These are phyloP conservation scores for Primulina huaijiensis DNA, from an alignment of 257 asterid genomes.

Conservation along the genomic window DNA sequence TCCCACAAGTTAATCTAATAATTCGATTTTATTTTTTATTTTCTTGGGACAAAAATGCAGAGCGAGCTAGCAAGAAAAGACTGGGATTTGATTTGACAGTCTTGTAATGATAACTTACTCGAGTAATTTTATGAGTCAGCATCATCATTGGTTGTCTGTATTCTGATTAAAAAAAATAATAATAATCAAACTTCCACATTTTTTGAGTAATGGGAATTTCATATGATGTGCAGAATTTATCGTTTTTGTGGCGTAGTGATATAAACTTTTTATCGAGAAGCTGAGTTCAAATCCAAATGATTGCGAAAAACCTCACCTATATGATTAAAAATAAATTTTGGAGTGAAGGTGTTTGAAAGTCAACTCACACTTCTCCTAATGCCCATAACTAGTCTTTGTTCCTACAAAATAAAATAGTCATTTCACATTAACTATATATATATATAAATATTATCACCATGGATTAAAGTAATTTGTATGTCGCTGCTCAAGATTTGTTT, in stretches of 20 bases:
- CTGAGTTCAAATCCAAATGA: too few species aligned
- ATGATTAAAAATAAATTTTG: too few species aligned
- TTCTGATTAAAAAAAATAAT: conserved; percentile 31
- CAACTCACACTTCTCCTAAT: conserved; percentile 17
- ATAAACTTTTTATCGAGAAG: too few species aligned
- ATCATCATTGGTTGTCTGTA: conserved; percentile 14
- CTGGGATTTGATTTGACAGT: neutral
- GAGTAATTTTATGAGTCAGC: conserved; percentile 19
- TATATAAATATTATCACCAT: too few species aligned
- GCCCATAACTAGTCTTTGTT: neutral
- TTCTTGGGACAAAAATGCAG: conserved; percentile 18
- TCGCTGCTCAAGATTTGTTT: too few species aligned
- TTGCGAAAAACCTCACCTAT: too few species aligned
- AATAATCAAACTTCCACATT: conserved; percentile 24
- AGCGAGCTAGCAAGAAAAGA: conserved; percentile 22
- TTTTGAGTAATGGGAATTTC: neutral
- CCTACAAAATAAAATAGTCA: too few species aligned
- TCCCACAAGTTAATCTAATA: too few species aligned
- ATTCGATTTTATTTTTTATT: too few species aligned
- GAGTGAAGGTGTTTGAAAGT: neutral
- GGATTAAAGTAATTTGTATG: too few species aligned
- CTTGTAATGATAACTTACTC: conserved; percentile 34
- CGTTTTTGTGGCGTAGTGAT: neutral
- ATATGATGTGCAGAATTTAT: conserved; percentile 13
- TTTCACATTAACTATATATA: too few species aligned